A percentile compares a stretch with the other conserved stretches of the same genome.
Evolutionary conservation across 257 asterid species (phyloP).

Genomic region (Asclepias syriaca): DNA sequence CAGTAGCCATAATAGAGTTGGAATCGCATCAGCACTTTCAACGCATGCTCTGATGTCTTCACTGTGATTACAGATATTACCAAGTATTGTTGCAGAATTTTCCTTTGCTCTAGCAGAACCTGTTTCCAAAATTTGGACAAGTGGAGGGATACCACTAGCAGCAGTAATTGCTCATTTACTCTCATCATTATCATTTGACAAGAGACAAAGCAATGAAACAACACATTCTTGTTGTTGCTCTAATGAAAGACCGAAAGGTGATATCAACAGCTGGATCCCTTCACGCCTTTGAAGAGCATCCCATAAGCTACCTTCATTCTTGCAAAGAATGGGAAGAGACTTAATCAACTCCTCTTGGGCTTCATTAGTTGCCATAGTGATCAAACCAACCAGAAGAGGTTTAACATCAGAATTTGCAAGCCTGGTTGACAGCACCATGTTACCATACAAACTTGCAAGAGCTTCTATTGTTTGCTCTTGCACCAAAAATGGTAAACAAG

Average conservation of each 20-base stretch:
- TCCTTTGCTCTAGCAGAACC: too few relatives aligned
- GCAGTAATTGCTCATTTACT: slow-evolving; percentile 99
- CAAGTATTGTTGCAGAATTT: slow-evolving; percentile 94
- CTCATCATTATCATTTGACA: slow-evolving; percentile 87
- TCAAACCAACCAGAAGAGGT: too few relatives aligned
- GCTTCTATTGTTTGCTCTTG: too few relatives aligned
- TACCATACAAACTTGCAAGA: too few relatives aligned
- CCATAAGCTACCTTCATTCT: slow-evolving; percentile 87
- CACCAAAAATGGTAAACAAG: slow-evolving; percentile 55
- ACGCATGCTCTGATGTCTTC: slow-evolving; percentile 99
- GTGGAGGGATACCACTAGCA: slow-evolving; percentile 99
- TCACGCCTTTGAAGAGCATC: slow-evolving; percentile 98
- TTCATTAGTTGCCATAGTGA: slow-evolving; percentile 83
- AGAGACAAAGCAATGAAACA: slow-evolving; percentile 86
- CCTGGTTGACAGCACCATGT: too few relatives aligned
- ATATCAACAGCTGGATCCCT: slow-evolving; percentile 92
- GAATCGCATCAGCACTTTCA: slow-evolving; percentile 99
- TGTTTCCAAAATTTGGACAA: too few relatives aligned
- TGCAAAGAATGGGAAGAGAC: slow-evolving; percentile 82
- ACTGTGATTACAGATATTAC: slow-evolving; percentile 97
- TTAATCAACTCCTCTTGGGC: slow-evolving; percentile 86
- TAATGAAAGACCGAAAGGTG: slow-evolving; percentile 96
- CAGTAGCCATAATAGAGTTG: slow-evolving; percentile 91
- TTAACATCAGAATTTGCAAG: too few relatives aligned
- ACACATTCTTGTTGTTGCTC: slow-evolving; percentile 99